Evolutionary conservation across 2,329 filamentous ascomycete genomes (phyloP).

Genomic region (Aspergillus thermomutatus): DNA sequence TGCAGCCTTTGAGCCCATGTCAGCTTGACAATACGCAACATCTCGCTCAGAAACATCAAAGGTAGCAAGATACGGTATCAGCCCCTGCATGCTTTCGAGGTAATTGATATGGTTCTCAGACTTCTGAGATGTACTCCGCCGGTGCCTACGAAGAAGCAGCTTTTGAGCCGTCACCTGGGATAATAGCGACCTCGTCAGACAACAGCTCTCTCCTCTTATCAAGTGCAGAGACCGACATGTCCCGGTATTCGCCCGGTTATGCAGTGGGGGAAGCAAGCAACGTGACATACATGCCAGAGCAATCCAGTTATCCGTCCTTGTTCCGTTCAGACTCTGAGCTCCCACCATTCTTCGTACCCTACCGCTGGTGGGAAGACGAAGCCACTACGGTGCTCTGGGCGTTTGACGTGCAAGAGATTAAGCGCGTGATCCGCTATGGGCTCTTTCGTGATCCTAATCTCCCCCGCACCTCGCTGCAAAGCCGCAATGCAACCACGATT

Average conservation of each 20-base stretch:
- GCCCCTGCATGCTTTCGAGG: neutral
- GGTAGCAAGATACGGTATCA: neutral
- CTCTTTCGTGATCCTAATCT: slow-evolving; percentile 35
- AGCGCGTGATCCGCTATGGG: slow-evolving; percentile 36
- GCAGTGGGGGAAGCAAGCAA: slow-evolving; percentile 2
- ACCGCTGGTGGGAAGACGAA: slow-evolving; percentile 43
- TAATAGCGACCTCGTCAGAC: neutral
- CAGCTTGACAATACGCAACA: neutral
- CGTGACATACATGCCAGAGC: slow-evolving; percentile 11
- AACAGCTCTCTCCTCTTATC: neutral
- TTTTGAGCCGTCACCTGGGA: slow-evolving; percentile 1
- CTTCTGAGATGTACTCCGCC: slow-evolving; percentile 3
- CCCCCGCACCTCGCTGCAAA: slow-evolving; percentile 32
- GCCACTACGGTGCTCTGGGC: slow-evolving; percentile 37
- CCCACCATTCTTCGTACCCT: slow-evolving; percentile 31
- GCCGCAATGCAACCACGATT: slow-evolving; percentile 31
- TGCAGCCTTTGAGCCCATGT: neutral
- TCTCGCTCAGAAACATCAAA: neutral
- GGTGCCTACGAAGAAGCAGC: slow-evolving; percentile 2
- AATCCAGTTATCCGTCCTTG: slow-evolving; percentile 25
- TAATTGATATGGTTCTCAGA: neutral
- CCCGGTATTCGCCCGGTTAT: slow-evolving; percentile 8
- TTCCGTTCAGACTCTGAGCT: slow-evolving; percentile 29
- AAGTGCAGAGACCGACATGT: slow-evolving; percentile 7
- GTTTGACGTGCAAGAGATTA: slow-evolving; percentile 36